Evolutionary conservation across 495 filamentous ascomycete genomes (phyloP), one percentile per base, ranked within the genome.

Genomic region (Chaetomium cochliodes): DNA sequence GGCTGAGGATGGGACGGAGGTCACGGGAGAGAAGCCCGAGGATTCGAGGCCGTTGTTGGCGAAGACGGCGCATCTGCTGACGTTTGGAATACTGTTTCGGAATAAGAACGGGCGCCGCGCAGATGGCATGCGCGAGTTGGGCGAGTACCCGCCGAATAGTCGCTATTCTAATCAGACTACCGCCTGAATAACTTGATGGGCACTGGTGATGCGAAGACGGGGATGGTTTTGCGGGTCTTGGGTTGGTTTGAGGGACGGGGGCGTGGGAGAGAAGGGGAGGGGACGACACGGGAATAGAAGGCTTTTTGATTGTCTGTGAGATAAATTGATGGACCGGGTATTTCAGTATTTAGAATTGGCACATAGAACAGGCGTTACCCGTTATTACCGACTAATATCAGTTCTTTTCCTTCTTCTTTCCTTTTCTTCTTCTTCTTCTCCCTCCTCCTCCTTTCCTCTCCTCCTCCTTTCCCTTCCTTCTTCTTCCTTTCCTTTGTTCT

Each of bases 11-110:
- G 75, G 75, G 3, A 62, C 61, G 2, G 72, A 74, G 47, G 39
- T 74, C 11, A 46, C 64, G 9, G 71, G 66, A 2, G 66, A 63
- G 12, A 30, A 65, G 8, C 15, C 63, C 4, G 42, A n/a, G 22
- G 73, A 74, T 52, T 22, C 56, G 28, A 44, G 75, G 65, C 54
- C 70, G 13, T 41, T 72, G 41, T 30, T 69, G 50, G 65, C 58
- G 12, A 74, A 70, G 65, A 64, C 58, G 13, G 69, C 60, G 3
- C 39, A 65, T 26, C 49, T 73, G 3, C 52, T 72, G 58, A 73
- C 70, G 3, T 76, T 76, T 58, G 74, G 74, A 12, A 15, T 72
- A 9, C 62, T 69, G 8, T 75, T 70, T 22, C 62, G 69, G 52
- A 46, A 47, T 16, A 71, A 67, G 63, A 55, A 20, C 0, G 3